These are phyloP conservation scores for Nepenthes mirabilis DNA, from an alignment of 148 eudicot genomes.

Conservation along the genomic window DNA sequence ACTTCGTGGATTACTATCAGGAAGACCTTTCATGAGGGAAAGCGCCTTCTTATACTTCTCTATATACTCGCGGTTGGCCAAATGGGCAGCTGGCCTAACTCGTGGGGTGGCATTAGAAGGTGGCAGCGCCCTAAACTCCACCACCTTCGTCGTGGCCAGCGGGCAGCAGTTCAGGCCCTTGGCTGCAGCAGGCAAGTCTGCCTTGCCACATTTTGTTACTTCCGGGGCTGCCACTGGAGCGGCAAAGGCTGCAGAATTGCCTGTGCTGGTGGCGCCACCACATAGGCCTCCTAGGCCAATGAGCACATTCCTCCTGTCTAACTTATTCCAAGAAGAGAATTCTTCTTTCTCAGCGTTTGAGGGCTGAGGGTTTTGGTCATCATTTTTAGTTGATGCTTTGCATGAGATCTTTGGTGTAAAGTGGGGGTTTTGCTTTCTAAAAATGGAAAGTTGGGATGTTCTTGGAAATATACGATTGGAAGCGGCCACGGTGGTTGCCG, in stretches of 20 bases:
- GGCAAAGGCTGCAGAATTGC: constrained; percentile 24
- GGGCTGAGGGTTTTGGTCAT: constrained; percentile 2
- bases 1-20: constrained; percentile 63
- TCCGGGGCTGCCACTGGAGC: constrained; percentile 40
- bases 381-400: constrained; percentile 18
- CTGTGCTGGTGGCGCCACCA: constrained; percentile 34
- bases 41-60: constrained; percentile 43
- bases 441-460: constrained; percentile 12
- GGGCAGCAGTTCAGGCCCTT: constrained; percentile 54
- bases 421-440: constrained; percentile 6
- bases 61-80: constrained; percentile 27
- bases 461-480: constrained; percentile 2
- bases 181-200: constrained; percentile 27
- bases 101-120: constrained; percentile 14
- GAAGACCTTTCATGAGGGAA: constrained; percentile 58
- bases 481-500: constrained; percentile 1
- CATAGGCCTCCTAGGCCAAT: constrained; percentile 67
- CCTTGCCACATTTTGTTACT: constrained; percentile 33
- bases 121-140: constrained; percentile 29
- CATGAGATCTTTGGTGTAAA: constrained; percentile 16
- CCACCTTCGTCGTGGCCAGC: constrained; percentile 22
- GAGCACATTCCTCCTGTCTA: constrained; percentile 53
- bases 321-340: constrained; percentile 10
- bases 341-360: constrained; percentile 5
- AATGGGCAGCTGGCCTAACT: constrained; percentile 59